Conservation (phyloP, 2,329 filamentous ascomycete species). For the Fusarium piperis region DNA sequence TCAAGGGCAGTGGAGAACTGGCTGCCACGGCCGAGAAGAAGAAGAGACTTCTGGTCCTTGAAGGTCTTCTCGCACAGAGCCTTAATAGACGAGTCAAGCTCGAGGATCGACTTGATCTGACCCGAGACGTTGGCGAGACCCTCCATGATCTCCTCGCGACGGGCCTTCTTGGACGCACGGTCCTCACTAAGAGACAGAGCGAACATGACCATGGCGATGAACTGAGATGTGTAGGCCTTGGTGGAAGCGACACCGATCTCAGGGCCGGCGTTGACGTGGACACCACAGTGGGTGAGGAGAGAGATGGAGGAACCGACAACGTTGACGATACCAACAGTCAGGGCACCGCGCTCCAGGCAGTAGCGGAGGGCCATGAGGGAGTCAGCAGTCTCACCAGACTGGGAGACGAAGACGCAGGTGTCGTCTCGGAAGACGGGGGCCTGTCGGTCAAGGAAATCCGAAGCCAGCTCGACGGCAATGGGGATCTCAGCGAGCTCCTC, state of each 20-base stretch:
- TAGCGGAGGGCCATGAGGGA: conserved; percentile 97
- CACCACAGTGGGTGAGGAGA: conserved; percentile 98
- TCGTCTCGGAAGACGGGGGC: conserved; percentile 99
- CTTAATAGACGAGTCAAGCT: conserved; percentile 95
- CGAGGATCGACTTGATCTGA: conserved; percentile 91
- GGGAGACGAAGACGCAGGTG: conserved; percentile 98
- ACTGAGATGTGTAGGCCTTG: conserved; percentile 99
- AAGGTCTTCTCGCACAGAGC: conserved; percentile 89
- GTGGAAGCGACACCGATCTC: conserved; percentile 99
- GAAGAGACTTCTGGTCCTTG: conserved; percentile 96
- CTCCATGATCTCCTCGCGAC: conserved; percentile 95
- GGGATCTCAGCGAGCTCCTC: conserved; percentile 98
- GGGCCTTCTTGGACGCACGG: conserved; percentile 90
- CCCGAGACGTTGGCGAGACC: conserved; percentile 86
- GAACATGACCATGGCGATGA: conserved; percentile 99
- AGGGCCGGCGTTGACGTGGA: conserved; percentile 98
- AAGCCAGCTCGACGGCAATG: conserved; percentile 95
- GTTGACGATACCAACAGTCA: conserved; percentile 98
- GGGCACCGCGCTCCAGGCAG: conserved; percentile 95
- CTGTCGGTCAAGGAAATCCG: conserved; percentile 96
- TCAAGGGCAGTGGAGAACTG: conserved; percentile 98
- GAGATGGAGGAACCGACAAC: conserved; percentile 99
- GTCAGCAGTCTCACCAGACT: conserved; percentile 98
- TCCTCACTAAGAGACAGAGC: conserved; percentile 96
- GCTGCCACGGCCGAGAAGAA: conserved; percentile 92